Evolutionary conservation across 1,284 basidiomycete species (phyloP), one percentile per base, ranked within the genome.

Genomic region (Pholiota adiposa): DNA sequence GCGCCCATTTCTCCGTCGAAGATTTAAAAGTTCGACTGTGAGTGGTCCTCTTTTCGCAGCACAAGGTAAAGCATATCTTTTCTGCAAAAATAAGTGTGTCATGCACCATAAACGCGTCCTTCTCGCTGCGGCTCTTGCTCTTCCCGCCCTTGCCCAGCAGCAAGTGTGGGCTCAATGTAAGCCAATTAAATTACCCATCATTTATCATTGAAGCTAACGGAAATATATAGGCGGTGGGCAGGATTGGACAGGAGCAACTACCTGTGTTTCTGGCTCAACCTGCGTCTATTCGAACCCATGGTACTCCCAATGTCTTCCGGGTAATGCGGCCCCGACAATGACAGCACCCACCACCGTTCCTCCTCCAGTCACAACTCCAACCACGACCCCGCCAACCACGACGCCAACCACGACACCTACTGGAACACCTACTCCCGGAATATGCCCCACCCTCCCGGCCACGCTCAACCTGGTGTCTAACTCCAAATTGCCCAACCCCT

Each of bases 401-500:
- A 59, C 69, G 2, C 16, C 60, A 4, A 58, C 67, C 7, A 33
- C 62, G 7, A 51, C 59, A 18, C 18, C 63, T 18, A 31, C 54
- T 25, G 36, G 46, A 25, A 27, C 60, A 6, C 18, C 34, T 16
- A n/a, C 57, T 29, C 58, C 62, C 7, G 59, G 57, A 43, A 59
- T 51, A 19, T 73, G 73, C 59, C 56, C 70, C 21, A 27, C 65
- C 2, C 65, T 73, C 12, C 73, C 75, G 0, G 52, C 61, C 27
- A 71, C 60, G 27, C 64, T 70, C 16, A 67, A 54, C 21, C 54
- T 70, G 11, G 65, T 58, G 1, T 56, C 68, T 18, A 75, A 79
- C 63, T 56, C 75, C 25, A 74, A 72, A 58, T 75, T 84, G 4
- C 81, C 80, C 11, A 76, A 84, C 65, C 82, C 81, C 1, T 85